Base-by-base conservation (phyloP, 352 stramenopile genomes). In the Plasmopara viticola region DNA sequence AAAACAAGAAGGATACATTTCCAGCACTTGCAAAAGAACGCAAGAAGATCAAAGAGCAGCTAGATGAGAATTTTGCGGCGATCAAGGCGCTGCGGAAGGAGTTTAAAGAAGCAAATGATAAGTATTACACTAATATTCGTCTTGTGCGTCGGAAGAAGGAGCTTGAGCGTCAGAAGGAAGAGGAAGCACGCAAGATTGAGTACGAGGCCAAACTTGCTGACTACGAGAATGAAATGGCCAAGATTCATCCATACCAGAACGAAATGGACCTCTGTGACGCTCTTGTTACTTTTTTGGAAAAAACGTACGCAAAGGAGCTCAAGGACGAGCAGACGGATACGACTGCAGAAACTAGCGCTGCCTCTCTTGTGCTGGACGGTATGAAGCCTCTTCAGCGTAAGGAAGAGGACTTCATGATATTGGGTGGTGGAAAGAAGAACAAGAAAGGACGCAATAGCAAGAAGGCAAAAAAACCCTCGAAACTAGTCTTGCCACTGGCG, bases 181-280 rank as follows among this genome's bases (percentile, higher is more conserved):
- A 94, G 46, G 79, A 87, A 28, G 65, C 51, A 28, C 83, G 83
- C 56, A 83, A 86, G 55, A 72, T 79, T 39, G 80, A 97, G 56
- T 95, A 95, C 53, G 92, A 97, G 44, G 88, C 92, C 60, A 97
- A 97, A 72, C 84, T 98, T 57, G 84, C 95, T n/a, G 78, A 97
- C 56, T 98, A 98, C 68, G 92, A 97, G 63, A 88, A 96, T 61
- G 94, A 98, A 64, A 90, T 98, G 69, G 69, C 87, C 53, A 97
- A 97, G 74, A 97, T 98, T 67, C 92, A 96, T 70, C 92, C 93
- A 31, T 97, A 96, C 69, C 93, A 98, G 72, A 90, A 97, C 60
- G 93, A 98, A 63, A 94, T 97, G 77, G 87, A 94, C 60, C 74
- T 98, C 7, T 98, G 93, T 58, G 92, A 98, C 55, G 95, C 92